Percentiles rank a stretch among this genome's conserved stretches.
Evolutionary conservation across 1,284 basidiomycete genomes (phyloP).

Genomic region (Chalciporus sp.): DNA sequence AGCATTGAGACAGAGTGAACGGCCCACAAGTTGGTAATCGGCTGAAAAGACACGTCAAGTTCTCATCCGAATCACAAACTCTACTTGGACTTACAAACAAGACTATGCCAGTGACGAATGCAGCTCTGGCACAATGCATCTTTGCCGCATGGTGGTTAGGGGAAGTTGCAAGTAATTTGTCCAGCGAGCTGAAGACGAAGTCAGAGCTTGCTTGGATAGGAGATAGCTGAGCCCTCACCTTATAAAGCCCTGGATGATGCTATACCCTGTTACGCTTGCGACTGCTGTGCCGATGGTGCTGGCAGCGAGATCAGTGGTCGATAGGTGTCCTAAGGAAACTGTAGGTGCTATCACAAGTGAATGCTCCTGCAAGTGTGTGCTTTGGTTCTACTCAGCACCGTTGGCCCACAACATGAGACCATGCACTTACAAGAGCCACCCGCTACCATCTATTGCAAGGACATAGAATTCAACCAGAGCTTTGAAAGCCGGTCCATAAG

Average conservation of each 20-base stretch:
- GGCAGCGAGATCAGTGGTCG: slow-evolving; percentile 30
- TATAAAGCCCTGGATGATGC: slow-evolving; percentile 30
- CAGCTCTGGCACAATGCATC: slow-evolving; percentile 23
- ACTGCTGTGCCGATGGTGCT: slow-evolving; percentile 28
- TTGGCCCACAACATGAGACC: background rate
- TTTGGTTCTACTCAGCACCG: slow-evolving; percentile 13
- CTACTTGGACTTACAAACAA: slow-evolving; percentile 20
- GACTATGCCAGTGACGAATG: slow-evolving; percentile 25
- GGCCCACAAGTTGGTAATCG: slow-evolving; percentile 26
- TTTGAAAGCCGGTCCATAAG: slow-evolving; percentile 10
- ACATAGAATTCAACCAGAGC: slow-evolving; percentile 22
- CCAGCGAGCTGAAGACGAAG: slow-evolving; percentile 20
- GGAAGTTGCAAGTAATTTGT: slow-evolving; percentile 18
- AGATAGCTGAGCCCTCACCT: slow-evolving; percentile 16
- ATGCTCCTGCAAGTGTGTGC: slow-evolving; percentile 28
- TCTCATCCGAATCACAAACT: background rate
- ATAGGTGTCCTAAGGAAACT: slow-evolving; percentile 29
- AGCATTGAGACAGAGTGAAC: slow-evolving; percentile 22
- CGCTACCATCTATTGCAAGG: slow-evolving; percentile 25
- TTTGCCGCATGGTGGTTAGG: slow-evolving; percentile 19
- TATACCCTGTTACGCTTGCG: slow-evolving; percentile 30
- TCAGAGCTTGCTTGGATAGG: slow-evolving; percentile 1
- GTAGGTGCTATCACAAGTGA: slow-evolving; percentile 30
- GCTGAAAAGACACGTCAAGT: slow-evolving; percentile 7
- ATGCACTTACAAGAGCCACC: slow-evolving; percentile 28